Evolutionary conservation across 73 alveolate genomes (phyloP).

Genomic region (Uronychia binucleata): DNA sequence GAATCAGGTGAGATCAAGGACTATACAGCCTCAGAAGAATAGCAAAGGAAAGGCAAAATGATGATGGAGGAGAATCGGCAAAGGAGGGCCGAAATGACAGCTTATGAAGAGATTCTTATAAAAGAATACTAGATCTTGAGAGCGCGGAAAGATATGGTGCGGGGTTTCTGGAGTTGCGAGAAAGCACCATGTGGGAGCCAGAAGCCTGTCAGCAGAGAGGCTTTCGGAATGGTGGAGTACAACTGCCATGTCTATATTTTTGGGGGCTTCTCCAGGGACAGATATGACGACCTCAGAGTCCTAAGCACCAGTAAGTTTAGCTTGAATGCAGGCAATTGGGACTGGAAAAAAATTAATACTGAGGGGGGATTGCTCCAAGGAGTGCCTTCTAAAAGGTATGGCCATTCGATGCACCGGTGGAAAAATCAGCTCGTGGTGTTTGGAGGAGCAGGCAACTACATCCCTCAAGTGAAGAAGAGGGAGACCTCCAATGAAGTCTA

Average conservation of each 20-base stretch:
- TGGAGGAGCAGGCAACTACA: conserved; percentile 34
- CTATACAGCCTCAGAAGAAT: not conserved
- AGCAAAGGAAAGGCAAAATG: not conserved
- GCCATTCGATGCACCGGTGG: conserved; percentile 17
- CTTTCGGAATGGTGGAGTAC: not conserved
- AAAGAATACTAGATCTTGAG: not conserved
- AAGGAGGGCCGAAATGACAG: not conserved
- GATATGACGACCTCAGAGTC: not conserved
- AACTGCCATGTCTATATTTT: not conserved
- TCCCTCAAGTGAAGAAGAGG: conserved; percentile 1
- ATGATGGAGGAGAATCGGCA: too few species aligned
- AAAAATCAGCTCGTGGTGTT: conserved; percentile 7
- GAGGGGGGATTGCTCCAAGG: not conserved
- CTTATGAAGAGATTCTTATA: not conserved
- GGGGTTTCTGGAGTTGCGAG: not conserved
- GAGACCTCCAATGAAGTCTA: conserved; percentile 19
- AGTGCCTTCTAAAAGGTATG: conserved; percentile 5
- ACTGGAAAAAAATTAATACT: not conserved
- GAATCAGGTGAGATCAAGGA: not conserved
- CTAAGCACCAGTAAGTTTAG: not conserved
- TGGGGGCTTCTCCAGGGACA: not conserved
- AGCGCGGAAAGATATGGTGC: not conserved
- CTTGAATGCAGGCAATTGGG: not conserved
- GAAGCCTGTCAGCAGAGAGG: not conserved
- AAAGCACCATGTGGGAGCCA: not conserved